Evolutionary conservation across 805 yeast species (phyloP), one percentile per base, ranked within the genome.

Genomic region (Candida nanaspora): DNA sequence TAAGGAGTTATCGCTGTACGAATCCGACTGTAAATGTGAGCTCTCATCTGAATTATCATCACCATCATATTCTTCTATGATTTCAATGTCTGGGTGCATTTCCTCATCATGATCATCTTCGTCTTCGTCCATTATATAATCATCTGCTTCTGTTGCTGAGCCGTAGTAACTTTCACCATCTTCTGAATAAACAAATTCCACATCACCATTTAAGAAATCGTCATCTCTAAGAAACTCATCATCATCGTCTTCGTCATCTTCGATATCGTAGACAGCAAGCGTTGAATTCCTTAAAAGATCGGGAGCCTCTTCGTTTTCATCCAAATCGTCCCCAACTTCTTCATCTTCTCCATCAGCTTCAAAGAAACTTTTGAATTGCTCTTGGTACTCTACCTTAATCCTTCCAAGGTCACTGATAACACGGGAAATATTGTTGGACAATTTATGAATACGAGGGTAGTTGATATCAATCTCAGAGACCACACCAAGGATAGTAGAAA

Each of bases 221-320:
- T 51, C 53, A 32, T 46, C 51, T 37, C n/a, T n/a, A n/a, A n/a
- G n/a, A n/a, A n/a, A n/a, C n/a, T 45, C 41, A 2, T 43, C 48
- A 2, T 48, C 43, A 15, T 61, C 62, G 21, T 61, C 69, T 32
- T 54, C 57, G 11, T 59, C 60, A 26, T 82, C 93, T 27, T 73
- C 85, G 31, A 85, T 80, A 51, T 91, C 97, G 56, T 83, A 91
- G 94, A 91, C 89, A 2, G 96, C 97, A 32, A 91, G 68, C 0
- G 97, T 86, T 0, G 97, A 89, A 56, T 93, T 89, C 31, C 82
- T 69, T 60, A 91, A 79, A 53, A 89, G 66, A 56, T 89, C 89
- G 0, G 95, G 88, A 0, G 88, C 76, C 40, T 86, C 91, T 40
- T 83, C 94, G 25, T 71, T 56, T 6, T 59, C 62, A 29, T 74